Percentiles rank a stretch among this genome's conserved stretches.
These are phyloP conservation scores for Aspergillus fumigatus DNA, from an alignment of 2,329 filamentous ascomycete genomes.

Conservation along the genomic window DNA sequence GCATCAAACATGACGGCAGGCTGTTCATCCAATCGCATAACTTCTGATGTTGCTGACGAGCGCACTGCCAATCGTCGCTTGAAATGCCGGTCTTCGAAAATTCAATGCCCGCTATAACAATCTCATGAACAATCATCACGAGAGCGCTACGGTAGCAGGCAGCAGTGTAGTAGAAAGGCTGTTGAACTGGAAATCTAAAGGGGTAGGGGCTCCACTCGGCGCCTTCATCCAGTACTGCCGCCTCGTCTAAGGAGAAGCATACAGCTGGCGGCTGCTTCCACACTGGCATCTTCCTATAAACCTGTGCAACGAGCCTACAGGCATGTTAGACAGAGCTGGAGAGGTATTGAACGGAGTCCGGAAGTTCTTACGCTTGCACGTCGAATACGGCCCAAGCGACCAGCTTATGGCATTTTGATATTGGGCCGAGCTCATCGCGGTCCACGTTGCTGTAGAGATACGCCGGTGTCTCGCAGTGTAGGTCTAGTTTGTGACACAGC, in stretches of 20 bases:
- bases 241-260: conserved; percentile 13
- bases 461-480: conserved; percentile 7
- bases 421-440: not conserved
- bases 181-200: conserved; percentile 6
- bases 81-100: conserved; percentile 6
- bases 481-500: conserved; percentile 5
- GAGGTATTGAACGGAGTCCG: not conserved
- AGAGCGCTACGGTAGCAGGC: conserved; percentile 9
- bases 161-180: conserved; percentile 11
- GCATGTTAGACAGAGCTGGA: not conserved
- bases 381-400: conserved; percentile 21
- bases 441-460: conserved; percentile 8
- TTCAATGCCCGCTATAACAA: conserved; percentile 8
- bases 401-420: conserved; percentile 14
- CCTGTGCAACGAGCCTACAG: conserved; percentile 18
- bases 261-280: conserved; percentile 15
- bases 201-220: conserved; percentile 15
- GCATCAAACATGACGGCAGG: conserved; percentile 9
- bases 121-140: conserved; percentile 14
- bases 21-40: conserved; percentile 10
- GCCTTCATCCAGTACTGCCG: conserved; percentile 12
- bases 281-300: conserved; percentile 16
- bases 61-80: conserved; percentile 11
- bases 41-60: conserved; percentile 5
- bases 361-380: conserved; percentile 16